Conservation (phyloP, 768 basidiomycete species). For the Galerina sulciceps region DNA sequence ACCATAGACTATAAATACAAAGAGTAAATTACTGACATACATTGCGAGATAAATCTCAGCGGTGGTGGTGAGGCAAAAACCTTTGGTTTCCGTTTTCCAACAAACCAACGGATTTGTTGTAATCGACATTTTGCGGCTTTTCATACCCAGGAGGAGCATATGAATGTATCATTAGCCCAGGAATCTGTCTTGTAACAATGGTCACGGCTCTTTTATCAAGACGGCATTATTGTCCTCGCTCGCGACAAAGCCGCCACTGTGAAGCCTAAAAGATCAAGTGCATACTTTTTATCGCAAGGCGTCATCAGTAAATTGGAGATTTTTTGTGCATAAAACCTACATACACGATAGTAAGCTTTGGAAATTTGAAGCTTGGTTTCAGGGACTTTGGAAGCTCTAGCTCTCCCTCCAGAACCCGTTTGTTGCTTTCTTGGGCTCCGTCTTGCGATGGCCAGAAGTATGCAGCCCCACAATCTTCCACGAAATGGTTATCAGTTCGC, state of each 20-base stretch:
- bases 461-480: constrained; percentile 42
- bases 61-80: constrained; percentile 32
- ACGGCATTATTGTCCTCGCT: constrained; percentile 4
- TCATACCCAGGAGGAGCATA: constrained; percentile 59
- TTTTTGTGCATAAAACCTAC: constrained; percentile 18
- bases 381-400: constrained; percentile 47
- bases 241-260: constrained; percentile 42
- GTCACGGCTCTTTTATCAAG: constrained; percentile 44
- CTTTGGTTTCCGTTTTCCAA: constrained; percentile 62
- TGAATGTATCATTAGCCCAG: constrained; percentile 44
- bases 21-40: neutral
- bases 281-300: constrained; percentile 39
- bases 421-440: constrained; percentile 30
- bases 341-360: constrained; percentile 51
- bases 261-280: constrained; percentile 45
- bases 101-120: constrained; percentile 54
- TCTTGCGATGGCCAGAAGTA: constrained; percentile 53
- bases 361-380: constrained; percentile 45
- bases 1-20: neutral
- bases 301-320: neutral
- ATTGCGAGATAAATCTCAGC: neutral
- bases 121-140: constrained; percentile 45
- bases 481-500: constrained; percentile 52
- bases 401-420: constrained; percentile 52
- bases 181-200: constrained; percentile 41